These are phyloP conservation scores for Penicillium coprophilum DNA, from an alignment of 495 filamentous ascomycete species.

Conservation along the genomic window DNA sequence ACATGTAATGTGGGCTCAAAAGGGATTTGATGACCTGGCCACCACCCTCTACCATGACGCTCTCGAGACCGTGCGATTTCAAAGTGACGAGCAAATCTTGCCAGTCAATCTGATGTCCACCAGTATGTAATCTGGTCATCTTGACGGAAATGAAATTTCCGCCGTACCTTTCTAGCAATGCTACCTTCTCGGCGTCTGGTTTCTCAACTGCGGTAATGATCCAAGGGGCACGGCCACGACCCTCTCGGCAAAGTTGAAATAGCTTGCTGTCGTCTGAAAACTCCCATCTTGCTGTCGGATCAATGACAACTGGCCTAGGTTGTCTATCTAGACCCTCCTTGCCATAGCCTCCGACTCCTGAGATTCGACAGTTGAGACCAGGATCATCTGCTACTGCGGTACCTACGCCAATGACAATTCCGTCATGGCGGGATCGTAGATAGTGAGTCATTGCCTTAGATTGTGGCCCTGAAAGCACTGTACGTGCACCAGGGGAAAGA, in stretches of 20 bases:
- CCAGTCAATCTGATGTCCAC: constrained; percentile 54
- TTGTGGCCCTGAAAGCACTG: constrained; percentile 72
- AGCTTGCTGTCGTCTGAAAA: constrained; percentile 60
- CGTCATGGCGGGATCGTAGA: constrained; percentile 77
- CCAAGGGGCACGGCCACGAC: constrained; percentile 67
- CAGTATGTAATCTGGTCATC: constrained; percentile 15
- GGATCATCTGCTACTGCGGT: constrained; percentile 86
- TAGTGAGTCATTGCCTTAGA: constrained; percentile 93
- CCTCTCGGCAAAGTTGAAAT: constrained; percentile 57
- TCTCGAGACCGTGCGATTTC: constrained; percentile 56
- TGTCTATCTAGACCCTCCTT: constrained; percentile 50
- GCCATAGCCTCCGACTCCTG: constrained; percentile 53
- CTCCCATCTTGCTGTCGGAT: constrained; percentile 69
- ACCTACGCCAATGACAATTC: constrained; percentile 82
- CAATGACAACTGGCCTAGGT: constrained; percentile 77
- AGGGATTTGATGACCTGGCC: constrained; percentile 76
- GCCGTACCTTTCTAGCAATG: constrained; percentile 43
- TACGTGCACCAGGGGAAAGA: constrained; percentile 70
- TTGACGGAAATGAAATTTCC: constrained; percentile 44
- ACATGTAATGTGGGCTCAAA: constrained; percentile 51
- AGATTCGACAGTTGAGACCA: constrained; percentile 72
- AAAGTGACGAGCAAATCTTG: constrained; percentile 56
- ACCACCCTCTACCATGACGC: constrained; percentile 89
- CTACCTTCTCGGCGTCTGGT: constrained; percentile 26
- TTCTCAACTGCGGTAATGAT: constrained; percentile 52